Percentiles rank a stretch among this genome's conserved stretches.
These are phyloP conservation scores for Ophiocordyceps polyrhachis-furcata DNA, from an alignment of 2,329 filamentous ascomycete genomes.

Conservation along the genomic window DNA sequence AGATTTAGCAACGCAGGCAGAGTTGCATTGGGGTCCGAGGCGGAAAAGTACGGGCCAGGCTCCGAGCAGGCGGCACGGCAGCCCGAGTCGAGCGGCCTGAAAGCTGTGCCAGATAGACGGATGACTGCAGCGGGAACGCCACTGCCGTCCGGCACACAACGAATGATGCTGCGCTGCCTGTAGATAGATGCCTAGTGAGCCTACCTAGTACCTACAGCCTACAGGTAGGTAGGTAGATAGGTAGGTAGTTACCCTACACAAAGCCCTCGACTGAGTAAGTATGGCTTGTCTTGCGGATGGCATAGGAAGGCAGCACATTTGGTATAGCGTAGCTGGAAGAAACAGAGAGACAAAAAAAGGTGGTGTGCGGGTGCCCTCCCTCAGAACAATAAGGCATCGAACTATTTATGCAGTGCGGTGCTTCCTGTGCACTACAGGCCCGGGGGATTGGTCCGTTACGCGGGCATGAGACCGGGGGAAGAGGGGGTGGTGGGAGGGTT, in stretches of 20 bases:
- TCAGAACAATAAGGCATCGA: background rate
- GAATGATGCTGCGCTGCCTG: too few relatives aligned
- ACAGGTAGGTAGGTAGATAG: too few relatives aligned
- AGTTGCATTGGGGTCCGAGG: background rate
- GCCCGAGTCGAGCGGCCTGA: constrained; percentile 1
- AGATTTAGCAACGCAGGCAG: background rate
- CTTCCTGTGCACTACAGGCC: background rate
- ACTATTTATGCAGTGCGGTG: background rate
- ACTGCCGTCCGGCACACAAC: background rate
- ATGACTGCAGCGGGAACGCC: constrained; percentile 1
- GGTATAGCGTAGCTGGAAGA: too few relatives aligned
- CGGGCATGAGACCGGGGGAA: background rate
- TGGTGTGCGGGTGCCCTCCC: background rate
- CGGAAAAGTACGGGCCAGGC: background rate
- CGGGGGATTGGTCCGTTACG: background rate
- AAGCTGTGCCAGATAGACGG: constrained; percentile 1
- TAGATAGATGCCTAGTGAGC: too few relatives aligned
- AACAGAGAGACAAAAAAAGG: background rate
- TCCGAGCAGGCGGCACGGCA: background rate
- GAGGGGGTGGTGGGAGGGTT: too few relatives aligned
- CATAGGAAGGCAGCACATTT: too few relatives aligned
- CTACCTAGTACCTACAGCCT: background rate
- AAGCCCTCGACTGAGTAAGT: too few relatives aligned
- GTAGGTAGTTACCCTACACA: background rate
- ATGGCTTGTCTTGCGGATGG: too few relatives aligned